Evolutionary conservation across 495 filamentous ascomycete genomes (phyloP), one percentile per base, ranked within the genome.

Genomic region (Glonium stellatum): DNA sequence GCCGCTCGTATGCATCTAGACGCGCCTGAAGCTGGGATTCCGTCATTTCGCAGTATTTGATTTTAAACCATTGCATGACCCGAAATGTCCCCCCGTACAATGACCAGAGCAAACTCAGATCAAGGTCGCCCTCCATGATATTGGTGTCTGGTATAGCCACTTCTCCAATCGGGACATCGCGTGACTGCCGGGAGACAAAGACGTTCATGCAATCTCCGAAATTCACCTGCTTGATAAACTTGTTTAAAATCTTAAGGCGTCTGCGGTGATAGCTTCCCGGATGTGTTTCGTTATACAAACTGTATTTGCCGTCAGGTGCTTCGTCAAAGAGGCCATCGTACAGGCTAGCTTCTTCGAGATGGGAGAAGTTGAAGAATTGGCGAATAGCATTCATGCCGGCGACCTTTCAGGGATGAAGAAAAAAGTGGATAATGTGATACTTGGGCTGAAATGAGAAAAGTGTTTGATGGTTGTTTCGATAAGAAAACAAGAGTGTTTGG

Each of bases 81-180:
- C 48, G 19, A 15, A 27, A 12, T 44, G 21, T 51, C 1, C 19
- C 48, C 6, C 48, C 48, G 19, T 25, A 51, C n/a, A 51, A 15
- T 1, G 48, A 51, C 48, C 48, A 51, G 47, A 50, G 47, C 4
- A 50, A 21, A 50, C 47, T 50, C 47, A 50, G n/a, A 23, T 50
- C 47, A 15, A 50, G 48, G 25, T n/a, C 18, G 18, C 21, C 48
- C 25, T 23, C 25, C 5, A 23, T 51, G n/a, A 51, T 9, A 23
- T 4, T 11, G 23, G 19, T 51, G 5, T 51, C 48, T 15, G 48
- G 48, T 8, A 51, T 51, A 6, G 48, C 48, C 3, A 51, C 25
- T 18, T 27, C 18, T 27, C 48, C 48, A 18, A 51, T 27, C 13
- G 18, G 15, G 13, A 51, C n/a, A 22, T 31, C 8, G 48, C 19